Percentiles rank a stretch among this genome's conserved stretches.
Evolutionary conservation across 805 yeast genomes (phyloP).

Genomic region (Candida parachauliodes): DNA sequence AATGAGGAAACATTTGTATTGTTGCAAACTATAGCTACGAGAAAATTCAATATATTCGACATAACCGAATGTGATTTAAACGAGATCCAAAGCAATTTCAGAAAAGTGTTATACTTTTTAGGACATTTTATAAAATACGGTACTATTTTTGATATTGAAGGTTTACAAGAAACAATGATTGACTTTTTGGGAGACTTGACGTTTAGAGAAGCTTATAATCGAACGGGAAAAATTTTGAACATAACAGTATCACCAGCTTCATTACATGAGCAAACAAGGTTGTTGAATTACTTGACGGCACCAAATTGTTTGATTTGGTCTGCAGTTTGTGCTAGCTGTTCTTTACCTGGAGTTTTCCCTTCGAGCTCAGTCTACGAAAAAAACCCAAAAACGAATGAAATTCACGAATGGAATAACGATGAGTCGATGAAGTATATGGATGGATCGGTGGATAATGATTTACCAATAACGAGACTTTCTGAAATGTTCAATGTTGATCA

Average conservation of each 20-base stretch:
- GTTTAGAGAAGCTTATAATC: conserved; percentile 88
- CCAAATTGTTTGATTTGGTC: conserved; percentile 84
- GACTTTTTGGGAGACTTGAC: conserved; percentile 85
- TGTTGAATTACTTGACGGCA: conserved; percentile 75
- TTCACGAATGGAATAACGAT: conserved; percentile 77
- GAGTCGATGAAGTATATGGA: conserved; percentile 81
- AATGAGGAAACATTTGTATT: conserved; percentile 64
- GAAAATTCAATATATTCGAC: conserved; percentile 49
- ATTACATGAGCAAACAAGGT: conserved; percentile 83
- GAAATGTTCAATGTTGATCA: conserved; percentile 98
- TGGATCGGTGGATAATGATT: conserved; percentile 92
- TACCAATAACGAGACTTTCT: conserved; percentile 84
- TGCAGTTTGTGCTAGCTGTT: conserved; percentile 90
- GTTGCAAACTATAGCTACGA: conserved; percentile 58
- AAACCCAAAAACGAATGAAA: conserved; percentile 65
- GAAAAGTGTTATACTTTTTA: conserved; percentile 40
- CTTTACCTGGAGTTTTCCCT: conserved; percentile 88
- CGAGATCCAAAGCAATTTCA: conserved; percentile 31
- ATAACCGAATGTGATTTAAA: conserved; percentile 41
- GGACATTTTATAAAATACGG: conserved; percentile 74
- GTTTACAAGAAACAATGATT: conserved; percentile 69
- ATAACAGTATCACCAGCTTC: conserved; percentile 93
- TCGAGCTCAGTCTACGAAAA: conserved; percentile 84
- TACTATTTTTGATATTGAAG: conserved; percentile 78
- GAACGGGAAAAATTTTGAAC: conserved; percentile 90